Percentiles rank a stretch among this genome's conserved stretches.
Evolutionary conservation across 371 early-diverging fungal species (phyloP).

Genomic region (Mortierella sp.): DNA sequence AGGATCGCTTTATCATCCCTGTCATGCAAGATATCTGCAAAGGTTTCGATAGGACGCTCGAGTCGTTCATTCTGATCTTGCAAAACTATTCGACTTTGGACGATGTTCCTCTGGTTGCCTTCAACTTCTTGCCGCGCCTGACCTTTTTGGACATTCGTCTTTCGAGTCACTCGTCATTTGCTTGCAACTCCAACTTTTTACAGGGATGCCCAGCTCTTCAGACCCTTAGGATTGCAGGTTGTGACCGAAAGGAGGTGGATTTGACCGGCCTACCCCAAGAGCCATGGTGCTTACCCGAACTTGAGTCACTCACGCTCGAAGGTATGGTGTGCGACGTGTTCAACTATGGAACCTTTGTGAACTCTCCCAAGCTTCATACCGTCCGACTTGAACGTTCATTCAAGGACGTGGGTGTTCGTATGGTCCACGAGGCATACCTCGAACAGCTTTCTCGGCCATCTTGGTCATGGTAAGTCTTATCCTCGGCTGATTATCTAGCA

Average conservation of each 20-base stretch:
- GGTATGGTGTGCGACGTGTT: conserved; percentile 19
- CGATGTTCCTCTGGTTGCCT: background rate
- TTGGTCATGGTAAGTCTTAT: conserved; percentile 28
- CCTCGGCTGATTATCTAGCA: background rate
- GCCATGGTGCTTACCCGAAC: conserved; percentile 24
- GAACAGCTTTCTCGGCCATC: conserved; percentile 2
- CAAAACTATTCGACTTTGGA: background rate
- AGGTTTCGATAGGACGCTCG: conserved; percentile 23
- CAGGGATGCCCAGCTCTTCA: conserved; percentile 11
- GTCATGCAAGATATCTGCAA: conserved; percentile 27
- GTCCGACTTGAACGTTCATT: conserved; percentile 13
- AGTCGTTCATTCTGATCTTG: conserved; percentile 1
- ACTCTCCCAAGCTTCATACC: conserved; percentile 9
- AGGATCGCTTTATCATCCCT: conserved; percentile 2
- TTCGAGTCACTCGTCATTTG: background rate
- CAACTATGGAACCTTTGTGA: conserved; percentile 17
- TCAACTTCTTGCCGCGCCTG: conserved; percentile 15
- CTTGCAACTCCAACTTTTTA: conserved; percentile 11
- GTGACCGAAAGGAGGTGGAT: too few relatives aligned
- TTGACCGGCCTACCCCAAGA: background rate
- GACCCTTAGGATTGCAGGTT: conserved; percentile 7
- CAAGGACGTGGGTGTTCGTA: conserved; percentile 8
- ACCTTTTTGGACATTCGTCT: conserved; percentile 12
- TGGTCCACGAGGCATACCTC: background rate
- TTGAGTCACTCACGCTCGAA: conserved; percentile 17